phyloP scores from a whole-genome alignment of 352 stramenopile genomes.

The Phytophthora tubulina region DNA sequence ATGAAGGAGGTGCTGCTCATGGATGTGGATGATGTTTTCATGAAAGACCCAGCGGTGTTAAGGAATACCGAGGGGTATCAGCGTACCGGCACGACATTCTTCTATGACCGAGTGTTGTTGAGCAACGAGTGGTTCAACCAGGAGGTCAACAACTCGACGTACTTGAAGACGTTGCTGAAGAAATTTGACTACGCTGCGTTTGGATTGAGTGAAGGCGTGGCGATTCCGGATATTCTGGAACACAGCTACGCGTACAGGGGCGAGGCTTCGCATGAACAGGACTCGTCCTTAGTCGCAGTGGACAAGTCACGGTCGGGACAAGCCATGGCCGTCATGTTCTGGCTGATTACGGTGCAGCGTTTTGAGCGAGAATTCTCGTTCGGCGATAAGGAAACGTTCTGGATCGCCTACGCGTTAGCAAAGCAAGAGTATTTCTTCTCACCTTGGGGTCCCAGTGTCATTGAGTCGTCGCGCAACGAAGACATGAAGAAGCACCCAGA shows the following conservation, averaged over 20 bases:
- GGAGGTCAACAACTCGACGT: conserved; percentile 38
- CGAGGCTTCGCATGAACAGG: conserved; percentile 62
- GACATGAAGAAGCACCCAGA: conserved; percentile 59
- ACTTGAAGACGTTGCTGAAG: conserved; percentile 55
- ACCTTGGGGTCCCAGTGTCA: conserved; percentile 55
- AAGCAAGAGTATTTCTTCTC: conserved; percentile 67
- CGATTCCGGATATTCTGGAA: conserved; percentile 48
- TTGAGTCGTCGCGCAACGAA: conserved; percentile 55
- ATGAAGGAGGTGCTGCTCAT: conserved; percentile 47
- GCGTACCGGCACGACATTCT: conserved; percentile 53
- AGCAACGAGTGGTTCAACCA: conserved; percentile 43
- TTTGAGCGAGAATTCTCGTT: conserved; percentile 59
- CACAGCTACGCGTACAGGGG: conserved; percentile 51
- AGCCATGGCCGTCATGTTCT: conserved; percentile 61
- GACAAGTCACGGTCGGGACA: conserved; percentile 46
- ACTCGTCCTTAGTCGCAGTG: conserved; percentile 69
- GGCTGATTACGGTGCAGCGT: conserved; percentile 58
- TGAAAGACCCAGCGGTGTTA: conserved; percentile 53
- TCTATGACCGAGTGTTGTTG: conserved; percentile 46
- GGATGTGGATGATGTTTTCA: conserved; percentile 61
- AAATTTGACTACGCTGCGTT: conserved; percentile 58
- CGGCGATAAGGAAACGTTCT: conserved; percentile 77
- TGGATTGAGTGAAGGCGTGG: conserved; percentile 15
- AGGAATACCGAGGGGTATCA: conserved; percentile 46
- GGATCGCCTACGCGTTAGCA: conserved; percentile 66